Percentiles rank a stretch among this genome's conserved stretches.
These are phyloP conservation scores for Cladosporium sp. DNA, from an alignment of 2,329 filamentous ascomycete species.

Conservation along the genomic window DNA sequence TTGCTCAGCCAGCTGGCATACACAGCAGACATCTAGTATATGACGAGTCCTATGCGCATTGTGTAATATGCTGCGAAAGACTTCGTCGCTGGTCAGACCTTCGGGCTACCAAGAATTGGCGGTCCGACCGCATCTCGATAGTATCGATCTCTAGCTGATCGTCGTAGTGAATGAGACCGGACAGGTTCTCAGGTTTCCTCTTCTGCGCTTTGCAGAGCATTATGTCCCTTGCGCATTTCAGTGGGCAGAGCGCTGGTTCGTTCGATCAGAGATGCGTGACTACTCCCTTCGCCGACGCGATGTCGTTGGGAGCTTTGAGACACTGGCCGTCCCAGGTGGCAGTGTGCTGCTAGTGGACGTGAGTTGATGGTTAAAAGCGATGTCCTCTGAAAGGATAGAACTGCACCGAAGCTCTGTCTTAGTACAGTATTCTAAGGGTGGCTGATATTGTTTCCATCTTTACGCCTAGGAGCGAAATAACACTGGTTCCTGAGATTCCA, in stretches of 20 bases:
- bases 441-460: too few species aligned
- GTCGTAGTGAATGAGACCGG: too few species aligned
- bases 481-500: too few species aligned
- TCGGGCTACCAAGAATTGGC: too few species aligned
- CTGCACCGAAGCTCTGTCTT: background rate
- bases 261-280: background rate
- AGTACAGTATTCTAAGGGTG: background rate
- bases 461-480: too few species aligned
- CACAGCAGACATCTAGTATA: background rate
- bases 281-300: too few species aligned
- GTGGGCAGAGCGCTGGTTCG: background rate
- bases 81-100: background rate
- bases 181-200: too few species aligned
- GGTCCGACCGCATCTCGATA: background rate
- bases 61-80: background rate
- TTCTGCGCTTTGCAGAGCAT: too few species aligned
- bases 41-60: background rate
- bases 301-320: too few species aligned
- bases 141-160: too few species aligned
- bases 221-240: too few species aligned
- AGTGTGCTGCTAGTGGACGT: background rate
- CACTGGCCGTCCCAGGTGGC: too few species aligned
- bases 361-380: background rate
- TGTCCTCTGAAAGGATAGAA: background rate
- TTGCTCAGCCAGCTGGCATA: background rate